A percentile compares a stretch with the other conserved stretches of the same genome.
These are phyloP conservation scores for Barbarea vulgaris DNA, from an alignment of 345 rosid genomes.

Conservation along the genomic window DNA sequence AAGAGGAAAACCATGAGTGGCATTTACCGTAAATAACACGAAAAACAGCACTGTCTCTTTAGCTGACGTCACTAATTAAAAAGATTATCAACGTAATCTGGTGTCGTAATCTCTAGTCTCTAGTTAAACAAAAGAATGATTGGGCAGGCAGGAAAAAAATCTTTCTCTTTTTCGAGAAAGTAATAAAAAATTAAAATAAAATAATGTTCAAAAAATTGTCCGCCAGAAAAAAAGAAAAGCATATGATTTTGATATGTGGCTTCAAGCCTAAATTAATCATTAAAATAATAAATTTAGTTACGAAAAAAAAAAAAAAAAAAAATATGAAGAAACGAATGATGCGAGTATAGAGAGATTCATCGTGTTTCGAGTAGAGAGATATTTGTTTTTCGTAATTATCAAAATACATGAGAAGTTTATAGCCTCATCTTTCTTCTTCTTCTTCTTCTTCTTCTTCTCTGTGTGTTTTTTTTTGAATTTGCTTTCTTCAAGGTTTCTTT, in stretches of 20 bases:
- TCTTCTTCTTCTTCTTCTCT: background rate
- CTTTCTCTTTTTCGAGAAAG: slow-evolving; percentile 10
- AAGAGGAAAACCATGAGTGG: slow-evolving; percentile 7
- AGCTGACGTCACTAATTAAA: slow-evolving; percentile 17
- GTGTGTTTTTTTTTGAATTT: slow-evolving; percentile 15
- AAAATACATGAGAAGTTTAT: slow-evolving; percentile 34
- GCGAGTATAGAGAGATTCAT: slow-evolving; percentile 18
- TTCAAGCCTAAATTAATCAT: slow-evolving; percentile 14
- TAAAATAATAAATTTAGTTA: background rate
- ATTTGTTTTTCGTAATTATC: slow-evolving; percentile 32
- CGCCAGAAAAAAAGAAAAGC: slow-evolving; percentile 37
- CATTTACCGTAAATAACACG: slow-evolving; percentile 22
- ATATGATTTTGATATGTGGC: slow-evolving; percentile 32
- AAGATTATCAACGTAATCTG: slow-evolving; percentile 23
- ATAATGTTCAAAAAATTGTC: slow-evolving; percentile 32
- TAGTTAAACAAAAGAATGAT: background rate
- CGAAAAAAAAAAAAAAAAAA: background rate
- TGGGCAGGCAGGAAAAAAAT: slow-evolving; percentile 20
- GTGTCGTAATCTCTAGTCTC: slow-evolving; percentile 8
- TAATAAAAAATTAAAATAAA: background rate
- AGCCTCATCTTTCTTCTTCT: slow-evolving; percentile 37
- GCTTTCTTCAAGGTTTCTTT: background rate
- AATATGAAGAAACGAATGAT: slow-evolving; percentile 34
- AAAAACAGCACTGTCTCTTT: slow-evolving; percentile 9
- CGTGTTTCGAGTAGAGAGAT: slow-evolving; percentile 28